Base-by-base conservation (phyloP, 768 basidiomycete genomes). In the Myochromella boudieri region DNA sequence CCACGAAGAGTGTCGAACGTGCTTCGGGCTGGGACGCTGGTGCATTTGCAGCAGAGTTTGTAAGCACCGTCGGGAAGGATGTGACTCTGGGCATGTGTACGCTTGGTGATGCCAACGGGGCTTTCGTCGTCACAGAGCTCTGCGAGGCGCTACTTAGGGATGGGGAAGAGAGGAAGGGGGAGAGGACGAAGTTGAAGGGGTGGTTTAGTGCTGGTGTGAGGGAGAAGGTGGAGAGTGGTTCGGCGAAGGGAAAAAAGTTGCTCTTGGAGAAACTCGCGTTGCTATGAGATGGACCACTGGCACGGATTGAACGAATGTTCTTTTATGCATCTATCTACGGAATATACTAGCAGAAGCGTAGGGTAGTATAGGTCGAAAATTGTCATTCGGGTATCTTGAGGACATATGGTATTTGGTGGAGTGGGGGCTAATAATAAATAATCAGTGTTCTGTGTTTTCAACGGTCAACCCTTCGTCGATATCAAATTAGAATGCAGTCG, bases 51-150 rank as follows among this genome's bases (percentile, higher is more conserved):
- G 64, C 66, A 3, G 60, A 66, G 9, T 87, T 90, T 58, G 64
- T 87, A 18, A 61, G 71, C 11, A 54, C 66, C 3, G 78, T 87
- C 0, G 82, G 80, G 9, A 60, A 70, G 57, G 77, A 82, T 9
- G 66, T 67, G 17, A 71, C 74, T 2, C 53, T 80, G 4, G 70
- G 69, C 15, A 82, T 91, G 71, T 84, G 82, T 44, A 68, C 66
- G 6, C 68, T 68, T 27, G 81, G 79, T 2, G 70, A 71, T 20
- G 68, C 76, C 12, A 77, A 80, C 42, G 91, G 91, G 0, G 75
- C 82, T 4, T 94, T 92, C 55, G 78, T 93, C 12, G 72, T 92
- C 1, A 82, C 84, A 0, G 89, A 86, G 60, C 67, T 91, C 24
- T 77, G 85, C 58, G 82, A 83, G 54, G 74, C 84, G 21, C 63